These are phyloP conservation scores for Ceratocystis papillata DNA, from an alignment of 2,329 filamentous ascomycete genomes.

Conservation along the genomic window DNA sequence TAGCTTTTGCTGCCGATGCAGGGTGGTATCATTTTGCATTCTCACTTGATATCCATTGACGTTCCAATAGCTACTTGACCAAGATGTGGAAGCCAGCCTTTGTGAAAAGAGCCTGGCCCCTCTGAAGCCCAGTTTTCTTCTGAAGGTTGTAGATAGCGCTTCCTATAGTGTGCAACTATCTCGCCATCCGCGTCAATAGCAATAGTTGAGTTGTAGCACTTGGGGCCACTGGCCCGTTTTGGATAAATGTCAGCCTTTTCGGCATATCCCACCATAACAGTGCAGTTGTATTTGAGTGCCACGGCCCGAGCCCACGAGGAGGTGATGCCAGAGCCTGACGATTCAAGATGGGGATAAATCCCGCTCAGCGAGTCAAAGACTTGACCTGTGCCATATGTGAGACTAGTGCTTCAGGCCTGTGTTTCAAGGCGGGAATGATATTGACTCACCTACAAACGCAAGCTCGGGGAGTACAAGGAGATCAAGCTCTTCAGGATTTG, in stretches of 20 bases:
- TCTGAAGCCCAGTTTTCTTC: constrained; percentile 54
- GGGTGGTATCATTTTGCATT: constrained; percentile 37
- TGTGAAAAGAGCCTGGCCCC: constrained; percentile 39
- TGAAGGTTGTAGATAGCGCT: constrained; percentile 46
- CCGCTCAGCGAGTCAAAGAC: constrained; percentile 54
- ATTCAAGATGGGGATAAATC: constrained; percentile 54
- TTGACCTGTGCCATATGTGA: constrained; percentile 41
- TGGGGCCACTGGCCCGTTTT: constrained; percentile 24
- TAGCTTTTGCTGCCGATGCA: constrained; percentile 29
- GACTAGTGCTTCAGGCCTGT: constrained; percentile 42
- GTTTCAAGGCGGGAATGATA: constrained; percentile 35
- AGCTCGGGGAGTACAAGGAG: constrained; percentile 58
- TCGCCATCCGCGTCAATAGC: constrained; percentile 43
- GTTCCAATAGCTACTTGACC: constrained; percentile 45
- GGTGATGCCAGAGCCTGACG: constrained; percentile 47
- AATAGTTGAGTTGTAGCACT: constrained; percentile 39
- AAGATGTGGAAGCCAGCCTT: constrained; percentile 34
- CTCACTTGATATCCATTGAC: constrained; percentile 48
- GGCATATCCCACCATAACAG: constrained; percentile 57
- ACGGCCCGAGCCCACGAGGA: constrained; percentile 54
- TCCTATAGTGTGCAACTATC: constrained; percentile 43
- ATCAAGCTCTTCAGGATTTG: constrained; percentile 41
- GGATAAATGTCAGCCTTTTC: constrained; percentile 37
- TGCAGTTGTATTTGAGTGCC: constrained; percentile 49
- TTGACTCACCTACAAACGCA: constrained; percentile 39